Conservation (phyloP, 2,329 filamentous ascomycete species). For the Pseudogymnoascus sp. region DNA sequence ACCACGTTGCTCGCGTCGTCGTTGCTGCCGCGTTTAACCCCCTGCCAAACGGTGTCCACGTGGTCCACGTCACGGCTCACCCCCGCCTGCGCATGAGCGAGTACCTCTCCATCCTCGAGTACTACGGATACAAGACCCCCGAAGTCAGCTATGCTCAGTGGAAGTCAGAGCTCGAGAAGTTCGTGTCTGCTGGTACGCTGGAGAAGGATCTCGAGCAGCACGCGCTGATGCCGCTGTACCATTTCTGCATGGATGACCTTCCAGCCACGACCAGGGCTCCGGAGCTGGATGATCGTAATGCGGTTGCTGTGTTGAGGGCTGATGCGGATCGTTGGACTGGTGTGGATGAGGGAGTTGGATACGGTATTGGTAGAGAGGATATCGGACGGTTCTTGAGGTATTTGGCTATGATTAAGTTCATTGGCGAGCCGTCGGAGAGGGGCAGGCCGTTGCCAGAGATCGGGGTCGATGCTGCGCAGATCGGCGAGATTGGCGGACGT, state of each 20-base stretch:
- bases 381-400: conserved; percentile 19
- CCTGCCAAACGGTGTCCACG: conserved; percentile 36
- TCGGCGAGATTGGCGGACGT: conserved; percentile 13
- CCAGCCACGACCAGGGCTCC: conserved; percentile 60
- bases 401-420: conserved; percentile 18
- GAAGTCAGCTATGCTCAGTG: conserved; percentile 61
- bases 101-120: conserved; percentile 60
- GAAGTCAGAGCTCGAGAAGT: conserved; percentile 56
- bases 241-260: conserved; percentile 60
- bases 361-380: conserved; percentile 17
- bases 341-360: conserved; percentile 17
- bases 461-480: conserved; percentile 11
- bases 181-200: conserved; percentile 44
- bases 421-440: conserved; percentile 11
- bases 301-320: conserved; percentile 53
- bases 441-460: conserved; percentile 16
- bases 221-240: conserved; percentile 62
- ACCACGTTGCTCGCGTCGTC: conserved; percentile 74
- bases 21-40: conserved; percentile 64
- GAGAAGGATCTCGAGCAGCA: conserved; percentile 46
- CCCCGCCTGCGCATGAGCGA: conserved; percentile 71
- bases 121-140: conserved; percentile 65
- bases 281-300: conserved; percentile 60
- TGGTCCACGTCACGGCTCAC: conserved; percentile 73
- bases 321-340: conserved; percentile 38